A percentile compares a stretch with the other conserved stretches of the same genome.
phyloP scores from a whole-genome alignment of 202 grass and related monocot genomes.

The Panicum virgatum region DNA sequence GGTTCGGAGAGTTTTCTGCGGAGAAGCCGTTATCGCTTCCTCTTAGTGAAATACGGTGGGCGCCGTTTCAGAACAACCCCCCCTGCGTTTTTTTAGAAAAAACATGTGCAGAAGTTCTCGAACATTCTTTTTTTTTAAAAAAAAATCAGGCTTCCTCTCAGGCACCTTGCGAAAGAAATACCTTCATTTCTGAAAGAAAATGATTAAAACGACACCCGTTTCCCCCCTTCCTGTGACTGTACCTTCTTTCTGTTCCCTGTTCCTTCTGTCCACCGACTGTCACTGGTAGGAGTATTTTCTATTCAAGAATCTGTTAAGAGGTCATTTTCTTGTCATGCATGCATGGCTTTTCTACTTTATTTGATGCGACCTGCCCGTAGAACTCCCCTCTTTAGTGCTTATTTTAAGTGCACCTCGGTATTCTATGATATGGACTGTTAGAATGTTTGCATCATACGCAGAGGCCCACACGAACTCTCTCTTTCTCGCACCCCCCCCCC shows the following conservation, averaged over 20 bases:
- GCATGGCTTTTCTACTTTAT: background rate
- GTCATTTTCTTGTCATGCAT: constrained; percentile 12
- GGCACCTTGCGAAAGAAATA: background rate
- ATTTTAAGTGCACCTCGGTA: background rate
- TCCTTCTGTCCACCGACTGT: background rate
- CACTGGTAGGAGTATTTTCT: background rate
- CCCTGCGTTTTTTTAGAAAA: no score
- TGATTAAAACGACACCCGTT: background rate
- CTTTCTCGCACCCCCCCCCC: no score
- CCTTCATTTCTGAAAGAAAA: background rate
- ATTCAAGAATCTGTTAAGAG: constrained; percentile 16
- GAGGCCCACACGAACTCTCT: constrained; percentile 15
- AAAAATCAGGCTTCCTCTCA: background rate
- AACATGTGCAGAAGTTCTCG: background rate
- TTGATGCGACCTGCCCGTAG: background rate
- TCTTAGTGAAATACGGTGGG: no score
- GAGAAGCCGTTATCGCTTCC: no score
- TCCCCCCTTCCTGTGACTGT: background rate
- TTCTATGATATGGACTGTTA: constrained; percentile 37
- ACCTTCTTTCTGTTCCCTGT: background rate
- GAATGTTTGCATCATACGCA: constrained; percentile 51
- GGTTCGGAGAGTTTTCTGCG: no score
- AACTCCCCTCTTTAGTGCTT: constrained; percentile 8
- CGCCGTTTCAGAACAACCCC: no score
- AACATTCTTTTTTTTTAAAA: background rate